Base-by-base conservation (phyloP, 345 rosid genomes). In the Salix caprea region DNA sequence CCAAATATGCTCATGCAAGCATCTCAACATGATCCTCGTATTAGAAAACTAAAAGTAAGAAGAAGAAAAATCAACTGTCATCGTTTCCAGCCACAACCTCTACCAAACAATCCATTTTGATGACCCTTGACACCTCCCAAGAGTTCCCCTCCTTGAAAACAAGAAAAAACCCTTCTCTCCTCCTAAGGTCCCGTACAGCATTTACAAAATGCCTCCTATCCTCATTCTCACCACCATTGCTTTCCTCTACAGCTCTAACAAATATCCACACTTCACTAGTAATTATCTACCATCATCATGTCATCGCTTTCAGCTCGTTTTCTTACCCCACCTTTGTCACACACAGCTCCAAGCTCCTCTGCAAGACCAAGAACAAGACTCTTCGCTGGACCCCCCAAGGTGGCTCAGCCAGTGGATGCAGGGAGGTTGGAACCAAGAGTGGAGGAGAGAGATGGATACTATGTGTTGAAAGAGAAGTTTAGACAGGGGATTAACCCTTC, bases 401-500 rank as follows among this genome's bases (percentile, higher is more conserved):
- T 74, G 40, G 77, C 82, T 2, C 75, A 61, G 39, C 73, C 84
- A 39, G 86, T 88, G 1, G 97, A 84, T n/a, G 80, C 82, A 0
- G 92, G 36, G 70, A 90, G 97, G 77, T 81, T 93, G 76, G 97
- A 93, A 80, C 94, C 97, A 1, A 88, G 93, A 74, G 97, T 95
- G 72, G 94, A 91, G 74, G 87, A 89, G 83, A 87, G 56, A 74
- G 90, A 90, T 80, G 97, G 97, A 10, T 95, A 82, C 76, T 93
- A 84, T 71, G 87, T 91, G 62, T 86, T 95, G 83, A 95, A 93
- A 85, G 97, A 95, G 86, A 93, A 91, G 82, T 95, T 91, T 67
- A 86, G 97, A 7, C 74, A 81, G 73, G 96, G 99, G 5, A 89
- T 95, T 28, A 95, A 91, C 64, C 97, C 97, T 28, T 94, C 84